Base-by-base conservation (phyloP, 306 rosid species). In the Rosa lucieae region DNA sequence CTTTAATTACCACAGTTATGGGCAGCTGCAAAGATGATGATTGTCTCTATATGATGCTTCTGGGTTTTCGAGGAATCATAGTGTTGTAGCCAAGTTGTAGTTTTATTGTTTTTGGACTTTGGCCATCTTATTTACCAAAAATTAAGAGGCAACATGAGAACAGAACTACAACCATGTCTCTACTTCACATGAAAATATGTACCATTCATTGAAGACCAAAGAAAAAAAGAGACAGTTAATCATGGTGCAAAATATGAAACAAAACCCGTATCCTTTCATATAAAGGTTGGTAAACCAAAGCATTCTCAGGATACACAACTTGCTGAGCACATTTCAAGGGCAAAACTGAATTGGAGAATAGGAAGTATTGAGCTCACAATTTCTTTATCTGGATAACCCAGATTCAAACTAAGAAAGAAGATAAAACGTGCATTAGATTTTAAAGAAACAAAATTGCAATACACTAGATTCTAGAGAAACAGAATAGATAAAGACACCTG, bases 371-470 rank as follows among this genome's bases (percentile, higher is more conserved):
- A 75, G 35, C 66, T 29, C 10, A 70, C 23, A 63, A 48, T 40
- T 72, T 37, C 40, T 26, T 47, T 3, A 35, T 9, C 48, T 6
- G 5, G 18, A 74, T 12, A 51, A 68, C 53, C 10, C 35, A 68
- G 65, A 48, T 43, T 58, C 75, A 21, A 75, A 26, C 39, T 56
- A 12, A 14, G 56, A 35, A 52, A 55, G 9, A 37, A 40, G 11
- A 56, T 44, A 35, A 40, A 17, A 51, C 53, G 79, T n/a, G 23
- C 49, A 14, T 35, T 14, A 68, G 46, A 59, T 18, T n/a, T 6
- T 10, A 46, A 67, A 18, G n/a, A 23, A 46, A 67, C 67, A 80
- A 80, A 61, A 76, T 67, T 76, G 84, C 61, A 43, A 66, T 65
- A 65, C 46, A 66, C 46, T 35, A 35, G 70, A 35, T 14, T 66